Evolutionary conservation across 495 filamentous ascomycete genomes (phyloP).

Genomic region (Niebla homalea): DNA sequence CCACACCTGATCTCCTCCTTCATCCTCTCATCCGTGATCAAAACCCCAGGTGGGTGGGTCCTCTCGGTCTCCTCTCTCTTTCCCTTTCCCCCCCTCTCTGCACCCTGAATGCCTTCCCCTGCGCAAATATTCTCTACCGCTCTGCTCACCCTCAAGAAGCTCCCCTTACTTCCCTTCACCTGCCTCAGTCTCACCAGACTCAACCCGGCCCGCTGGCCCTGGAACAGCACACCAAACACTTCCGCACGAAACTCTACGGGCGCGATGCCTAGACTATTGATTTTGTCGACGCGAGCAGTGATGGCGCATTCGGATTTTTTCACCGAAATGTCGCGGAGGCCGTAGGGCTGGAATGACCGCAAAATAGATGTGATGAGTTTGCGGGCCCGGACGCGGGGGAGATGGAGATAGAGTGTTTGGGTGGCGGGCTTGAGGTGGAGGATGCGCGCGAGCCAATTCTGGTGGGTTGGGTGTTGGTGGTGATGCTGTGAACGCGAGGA

Average conservation of each 20-base stretch:
- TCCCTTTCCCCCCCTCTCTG: no score
- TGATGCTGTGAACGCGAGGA: constrained; percentile 31
- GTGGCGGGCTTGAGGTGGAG: constrained; percentile 78
- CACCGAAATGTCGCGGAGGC: constrained; percentile 60
- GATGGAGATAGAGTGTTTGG: constrained; percentile 57
- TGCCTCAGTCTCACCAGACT: constrained; percentile 76
- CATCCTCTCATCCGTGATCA: constrained; percentile 44
- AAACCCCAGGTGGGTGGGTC: constrained; percentile 20
- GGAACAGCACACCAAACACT: constrained; percentile 72
- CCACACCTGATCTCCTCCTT: constrained; percentile 12
- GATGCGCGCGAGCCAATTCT: constrained; percentile 76
- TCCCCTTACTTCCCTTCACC: constrained; percentile 71
- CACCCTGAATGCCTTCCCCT: constrained; percentile 24
- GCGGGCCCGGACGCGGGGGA: constrained; percentile 52
- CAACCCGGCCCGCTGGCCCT: constrained; percentile 52
- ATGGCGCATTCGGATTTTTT: constrained; percentile 62
- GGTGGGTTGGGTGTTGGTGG: constrained; percentile 42
- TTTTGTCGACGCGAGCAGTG: constrained; percentile 56
- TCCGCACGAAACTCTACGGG: constrained; percentile 70
- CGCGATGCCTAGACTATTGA: constrained; percentile 64
- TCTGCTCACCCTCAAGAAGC: constrained; percentile 72
- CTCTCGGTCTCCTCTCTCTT: no score
- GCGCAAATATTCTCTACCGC: constrained; percentile 49
- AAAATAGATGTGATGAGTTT: constrained; percentile 63
- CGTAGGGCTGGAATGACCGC: constrained; percentile 64